These are phyloP conservation scores for Fusarium mexicanum DNA, from an alignment of 2,329 filamentous ascomycete genomes.

Conservation along the genomic window DNA sequence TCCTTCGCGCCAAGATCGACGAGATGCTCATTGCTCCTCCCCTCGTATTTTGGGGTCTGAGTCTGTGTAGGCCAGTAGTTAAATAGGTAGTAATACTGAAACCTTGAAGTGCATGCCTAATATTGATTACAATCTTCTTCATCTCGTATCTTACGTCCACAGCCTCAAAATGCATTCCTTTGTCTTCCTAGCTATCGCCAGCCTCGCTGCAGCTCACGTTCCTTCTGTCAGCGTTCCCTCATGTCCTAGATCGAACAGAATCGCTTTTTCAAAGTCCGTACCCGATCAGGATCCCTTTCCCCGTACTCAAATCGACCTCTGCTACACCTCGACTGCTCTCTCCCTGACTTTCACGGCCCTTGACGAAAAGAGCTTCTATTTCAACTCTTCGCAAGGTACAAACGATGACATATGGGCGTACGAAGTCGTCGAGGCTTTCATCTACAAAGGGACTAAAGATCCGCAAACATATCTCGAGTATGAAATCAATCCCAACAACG, in stretches of 20 bases:
- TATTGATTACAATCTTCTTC: background rate
- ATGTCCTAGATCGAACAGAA: conserved; percentile 50
- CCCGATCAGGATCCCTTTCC: conserved; percentile 55
- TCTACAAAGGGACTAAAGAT: conserved; percentile 56
- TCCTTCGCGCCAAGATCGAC: conserved; percentile 2
- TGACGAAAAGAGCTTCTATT: conserved; percentile 59
- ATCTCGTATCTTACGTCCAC: background rate
- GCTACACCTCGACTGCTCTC: conserved; percentile 55
- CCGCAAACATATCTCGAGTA: conserved; percentile 62
- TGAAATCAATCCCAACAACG: conserved; percentile 61
- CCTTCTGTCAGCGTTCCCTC: conserved; percentile 51
- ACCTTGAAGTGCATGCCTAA: background rate
- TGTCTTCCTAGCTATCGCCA: background rate
- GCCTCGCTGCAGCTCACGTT: conserved; percentile 19
- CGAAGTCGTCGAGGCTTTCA: conserved; percentile 62
- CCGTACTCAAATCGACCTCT: conserved; percentile 56
- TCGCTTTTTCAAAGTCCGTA: conserved; percentile 54
- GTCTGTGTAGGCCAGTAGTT: conserved; percentile 3
- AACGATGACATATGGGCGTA: conserved; percentile 61
- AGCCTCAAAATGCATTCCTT: conserved; percentile 20
- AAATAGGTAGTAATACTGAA: background rate
- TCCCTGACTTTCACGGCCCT: conserved; percentile 56
- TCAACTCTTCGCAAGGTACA: conserved; percentile 52
- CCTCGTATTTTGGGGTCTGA: background rate
- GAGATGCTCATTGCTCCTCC: background rate